These are phyloP conservation scores for Setaria viridis DNA, from an alignment of 202 grass and related monocot genomes.

Conservation along the genomic window DNA sequence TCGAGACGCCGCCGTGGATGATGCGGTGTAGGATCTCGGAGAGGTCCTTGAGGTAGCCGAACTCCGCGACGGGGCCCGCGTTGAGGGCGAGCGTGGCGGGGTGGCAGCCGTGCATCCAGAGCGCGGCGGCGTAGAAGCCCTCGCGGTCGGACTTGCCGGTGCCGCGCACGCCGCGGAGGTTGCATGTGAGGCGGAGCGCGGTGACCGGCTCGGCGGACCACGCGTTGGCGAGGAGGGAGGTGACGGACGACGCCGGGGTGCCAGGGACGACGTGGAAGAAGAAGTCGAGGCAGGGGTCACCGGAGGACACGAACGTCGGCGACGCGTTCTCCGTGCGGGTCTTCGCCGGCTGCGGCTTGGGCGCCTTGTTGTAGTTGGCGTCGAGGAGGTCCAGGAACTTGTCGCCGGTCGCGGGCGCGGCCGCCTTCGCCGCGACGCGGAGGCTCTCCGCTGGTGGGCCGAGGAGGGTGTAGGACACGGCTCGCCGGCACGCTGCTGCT, in stretches of 20 bases:
- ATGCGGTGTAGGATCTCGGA: conserved; percentile 74
- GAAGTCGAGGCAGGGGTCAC: conserved; percentile 74
- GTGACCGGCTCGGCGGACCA: conserved; percentile 48
- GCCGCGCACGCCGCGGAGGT: conserved; percentile 76
- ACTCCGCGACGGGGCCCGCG: conserved; percentile 34
- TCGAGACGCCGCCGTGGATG: conserved; percentile 46
- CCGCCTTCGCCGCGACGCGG: not conserved
- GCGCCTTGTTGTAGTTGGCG: conserved; percentile 36
- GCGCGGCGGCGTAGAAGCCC: conserved; percentile 75
- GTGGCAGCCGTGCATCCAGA: conserved; percentile 68
- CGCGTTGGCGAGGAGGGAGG: conserved; percentile 44
- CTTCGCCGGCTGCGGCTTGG: conserved; percentile 28
- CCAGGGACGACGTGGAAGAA: conserved; percentile 73
- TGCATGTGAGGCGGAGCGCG: conserved; percentile 60
- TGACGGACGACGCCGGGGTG: conserved; percentile 21
- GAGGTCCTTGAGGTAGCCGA: conserved; percentile 79
- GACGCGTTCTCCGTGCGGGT: conserved; percentile 58
- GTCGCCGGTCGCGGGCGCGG: not conserved
- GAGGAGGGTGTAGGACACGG: conserved; percentile 40
- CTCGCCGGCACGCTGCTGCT: conserved; percentile 19
- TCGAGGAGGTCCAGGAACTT: conserved; percentile 2
- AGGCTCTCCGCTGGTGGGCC: conserved; percentile 53
- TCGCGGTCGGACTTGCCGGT: conserved; percentile 83
- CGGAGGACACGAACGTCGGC: conserved; percentile 57
- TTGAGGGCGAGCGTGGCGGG: conserved; percentile 68